Conservation (phyloP, 805 yeast species). For the Peterozyma xylosa region DNA sequence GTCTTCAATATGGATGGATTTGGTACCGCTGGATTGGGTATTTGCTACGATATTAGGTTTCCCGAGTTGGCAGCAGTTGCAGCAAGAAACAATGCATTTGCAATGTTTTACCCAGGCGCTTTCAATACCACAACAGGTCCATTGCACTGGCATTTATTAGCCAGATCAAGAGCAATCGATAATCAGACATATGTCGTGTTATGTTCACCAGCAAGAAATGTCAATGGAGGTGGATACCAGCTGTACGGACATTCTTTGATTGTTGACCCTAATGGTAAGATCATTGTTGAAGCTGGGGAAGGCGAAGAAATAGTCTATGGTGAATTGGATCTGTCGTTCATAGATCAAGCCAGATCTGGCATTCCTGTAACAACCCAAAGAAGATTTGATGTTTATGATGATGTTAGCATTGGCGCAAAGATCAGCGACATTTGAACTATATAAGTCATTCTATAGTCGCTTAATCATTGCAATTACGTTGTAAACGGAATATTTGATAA, state of each 20-base stretch:
- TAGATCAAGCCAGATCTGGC: slow-evolving; percentile 51
- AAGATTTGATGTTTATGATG: slow-evolving; percentile 57
- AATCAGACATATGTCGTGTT: slow-evolving; percentile 65
- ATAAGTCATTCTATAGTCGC: no score
- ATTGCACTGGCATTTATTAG: slow-evolving; percentile 72
- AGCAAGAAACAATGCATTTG: slow-evolving; percentile 62
- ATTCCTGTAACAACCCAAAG: slow-evolving; percentile 69
- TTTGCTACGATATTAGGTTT: slow-evolving; percentile 75
- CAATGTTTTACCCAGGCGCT: slow-evolving; percentile 79
- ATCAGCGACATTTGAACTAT: slow-evolving; percentile 1
- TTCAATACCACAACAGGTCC: slow-evolving; percentile 84
- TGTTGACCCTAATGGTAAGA: slow-evolving; percentile 54
- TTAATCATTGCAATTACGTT: no score
- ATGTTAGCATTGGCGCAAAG: slow-evolving; percentile 26
- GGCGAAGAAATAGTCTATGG: slow-evolving; percentile 72
- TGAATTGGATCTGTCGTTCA: slow-evolving; percentile 55
- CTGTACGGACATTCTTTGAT: slow-evolving; percentile 64
- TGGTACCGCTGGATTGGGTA: slow-evolving; percentile 78
- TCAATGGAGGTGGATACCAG: slow-evolving; percentile 42
- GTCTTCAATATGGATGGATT: slow-evolving; percentile 57
- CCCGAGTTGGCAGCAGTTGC: slow-evolving; percentile 71
- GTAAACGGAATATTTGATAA: no score
- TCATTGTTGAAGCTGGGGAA: slow-evolving; percentile 68
- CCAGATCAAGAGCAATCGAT: slow-evolving; percentile 68
- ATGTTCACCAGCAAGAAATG: slow-evolving; percentile 86